These are phyloP conservation scores for Irpex sp. DNA, from an alignment of 1,284 basidiomycete species.

Conservation along the genomic window DNA sequence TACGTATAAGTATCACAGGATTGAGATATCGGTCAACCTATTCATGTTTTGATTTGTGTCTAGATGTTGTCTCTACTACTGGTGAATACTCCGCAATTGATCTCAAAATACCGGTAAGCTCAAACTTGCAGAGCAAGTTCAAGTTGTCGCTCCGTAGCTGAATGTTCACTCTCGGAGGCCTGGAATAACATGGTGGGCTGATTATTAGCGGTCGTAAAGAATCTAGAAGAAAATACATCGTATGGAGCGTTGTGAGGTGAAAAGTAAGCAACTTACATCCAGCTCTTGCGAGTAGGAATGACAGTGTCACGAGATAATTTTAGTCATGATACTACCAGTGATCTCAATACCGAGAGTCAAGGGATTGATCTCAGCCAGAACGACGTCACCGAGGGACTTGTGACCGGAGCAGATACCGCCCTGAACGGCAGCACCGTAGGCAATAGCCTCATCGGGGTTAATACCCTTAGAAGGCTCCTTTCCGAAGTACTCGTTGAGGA, in stretches of 20 bases:
- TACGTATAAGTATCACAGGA: too few relatives aligned
- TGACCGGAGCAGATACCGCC: not conserved
- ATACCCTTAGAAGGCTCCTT: slow-evolving; percentile 71
- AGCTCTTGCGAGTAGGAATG: not conserved
- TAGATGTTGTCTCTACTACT: too few relatives aligned
- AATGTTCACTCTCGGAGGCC: not conserved
- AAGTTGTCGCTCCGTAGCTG: not conserved
- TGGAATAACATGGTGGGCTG: not conserved
- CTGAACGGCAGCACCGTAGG: not conserved
- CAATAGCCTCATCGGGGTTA: not conserved
- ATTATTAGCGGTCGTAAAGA: not conserved
- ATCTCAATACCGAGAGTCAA: not conserved
- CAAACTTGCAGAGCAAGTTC: not conserved
- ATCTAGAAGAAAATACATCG: not conserved
- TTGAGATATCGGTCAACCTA: too few relatives aligned
- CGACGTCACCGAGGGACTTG: not conserved
- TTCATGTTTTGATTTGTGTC: too few relatives aligned
- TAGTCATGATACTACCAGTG: not conserved
- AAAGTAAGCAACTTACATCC: not conserved
- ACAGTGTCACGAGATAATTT: not conserved
- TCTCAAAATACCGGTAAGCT: not conserved
- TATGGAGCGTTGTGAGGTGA: not conserved
- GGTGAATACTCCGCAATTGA: too few relatives aligned
- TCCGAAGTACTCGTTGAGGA: slow-evolving; percentile 94
- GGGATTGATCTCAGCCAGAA: not conserved